A percentile compares a stretch with the other conserved stretches of the same genome.
phyloP scores from a whole-genome alignment of 2,329 filamentous ascomycete genomes.

The Exserohilum rostratum region DNA sequence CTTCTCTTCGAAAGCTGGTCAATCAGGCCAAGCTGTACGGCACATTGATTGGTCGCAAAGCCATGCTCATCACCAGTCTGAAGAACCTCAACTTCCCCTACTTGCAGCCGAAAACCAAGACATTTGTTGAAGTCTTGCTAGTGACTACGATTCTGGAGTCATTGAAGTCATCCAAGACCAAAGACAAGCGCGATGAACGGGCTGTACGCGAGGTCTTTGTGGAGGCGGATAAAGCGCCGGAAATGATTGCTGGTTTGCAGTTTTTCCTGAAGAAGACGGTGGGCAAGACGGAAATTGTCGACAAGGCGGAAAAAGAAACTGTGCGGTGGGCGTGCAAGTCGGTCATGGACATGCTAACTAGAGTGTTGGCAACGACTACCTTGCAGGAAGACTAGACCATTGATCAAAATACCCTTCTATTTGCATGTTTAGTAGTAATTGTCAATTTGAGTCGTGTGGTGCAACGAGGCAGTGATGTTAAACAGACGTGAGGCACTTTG shows the following conservation, averaged over 20 bases:
- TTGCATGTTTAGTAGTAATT: slow-evolving; percentile 8
- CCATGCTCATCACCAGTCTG: slow-evolving; percentile 62
- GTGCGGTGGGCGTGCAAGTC: slow-evolving; percentile 54
- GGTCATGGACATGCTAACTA: slow-evolving; percentile 46
- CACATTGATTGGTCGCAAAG: slow-evolving; percentile 65
- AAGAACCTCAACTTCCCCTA: slow-evolving; percentile 80
- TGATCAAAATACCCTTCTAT: slow-evolving; percentile 5
- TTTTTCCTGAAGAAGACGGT: slow-evolving; percentile 82
- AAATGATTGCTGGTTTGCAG: slow-evolving; percentile 74
- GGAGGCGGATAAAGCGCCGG: slow-evolving; percentile 66
- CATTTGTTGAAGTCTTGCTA: slow-evolving; percentile 81
- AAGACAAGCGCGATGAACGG: slow-evolving; percentile 59
- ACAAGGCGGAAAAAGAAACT: slow-evolving; percentile 58
- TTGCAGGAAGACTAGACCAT: slow-evolving; percentile 47
- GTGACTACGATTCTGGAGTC: slow-evolving; percentile 75
- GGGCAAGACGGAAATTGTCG: slow-evolving; percentile 64
- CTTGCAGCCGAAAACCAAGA: slow-evolving; percentile 74
- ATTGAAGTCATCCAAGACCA: slow-evolving; percentile 55
- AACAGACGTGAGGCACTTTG: slow-evolving; percentile 14
- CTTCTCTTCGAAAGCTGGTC: slow-evolving; percentile 65
- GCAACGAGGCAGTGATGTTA: slow-evolving; percentile 6
- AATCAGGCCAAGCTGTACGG: slow-evolving; percentile 73
- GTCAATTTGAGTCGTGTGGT: not conserved
- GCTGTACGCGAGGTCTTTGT: slow-evolving; percentile 70
- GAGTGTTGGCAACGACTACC: slow-evolving; percentile 40